phyloP scores from a whole-genome alignment of 805 yeast species.

The Myxozyma mucilagina region DNA sequence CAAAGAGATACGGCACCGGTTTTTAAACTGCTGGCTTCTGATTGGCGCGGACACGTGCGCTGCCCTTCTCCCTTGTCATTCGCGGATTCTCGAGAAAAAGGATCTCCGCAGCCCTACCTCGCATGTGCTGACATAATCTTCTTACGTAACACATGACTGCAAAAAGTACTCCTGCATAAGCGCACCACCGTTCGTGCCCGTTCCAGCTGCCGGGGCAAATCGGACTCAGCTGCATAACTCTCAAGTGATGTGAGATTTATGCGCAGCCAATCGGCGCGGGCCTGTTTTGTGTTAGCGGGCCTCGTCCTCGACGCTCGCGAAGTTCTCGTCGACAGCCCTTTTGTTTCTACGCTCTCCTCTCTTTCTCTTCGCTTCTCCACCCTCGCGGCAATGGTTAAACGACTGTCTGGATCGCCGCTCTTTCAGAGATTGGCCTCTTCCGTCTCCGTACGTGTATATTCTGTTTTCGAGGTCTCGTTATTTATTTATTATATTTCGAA shows the following conservation, averaged over 20 bases:
- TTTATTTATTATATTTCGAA: neutral
- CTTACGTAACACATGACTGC: neutral
- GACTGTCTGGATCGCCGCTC: constrained; percentile 25
- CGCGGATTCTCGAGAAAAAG: no score
- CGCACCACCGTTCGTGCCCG: neutral
- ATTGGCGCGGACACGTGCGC: no score
- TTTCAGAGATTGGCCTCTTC: constrained; percentile 22
- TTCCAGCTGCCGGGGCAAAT: neutral
- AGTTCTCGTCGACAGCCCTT: neutral
- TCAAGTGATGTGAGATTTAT: neutral
- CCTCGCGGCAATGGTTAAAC: constrained; percentile 25
- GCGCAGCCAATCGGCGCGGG: constrained; percentile 15
- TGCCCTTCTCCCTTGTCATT: no score
- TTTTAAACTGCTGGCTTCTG: no score
- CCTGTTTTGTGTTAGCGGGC: constrained; percentile 11
- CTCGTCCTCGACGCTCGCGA: neutral
- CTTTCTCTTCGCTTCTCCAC: neutral
- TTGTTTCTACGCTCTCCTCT: neutral
- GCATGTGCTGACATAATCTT: neutral
- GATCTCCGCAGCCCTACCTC: neutral
- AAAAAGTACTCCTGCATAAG: neutral
- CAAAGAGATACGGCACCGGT: no score
- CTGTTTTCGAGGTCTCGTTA: no score
- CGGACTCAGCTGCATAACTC: neutral
- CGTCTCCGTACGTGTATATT: constrained; percentile 11